Evolutionary conservation across 805 yeast genomes (phyloP), one percentile per base, ranked within the genome.

Genomic region (Saccharomycopsis amapae): DNA sequence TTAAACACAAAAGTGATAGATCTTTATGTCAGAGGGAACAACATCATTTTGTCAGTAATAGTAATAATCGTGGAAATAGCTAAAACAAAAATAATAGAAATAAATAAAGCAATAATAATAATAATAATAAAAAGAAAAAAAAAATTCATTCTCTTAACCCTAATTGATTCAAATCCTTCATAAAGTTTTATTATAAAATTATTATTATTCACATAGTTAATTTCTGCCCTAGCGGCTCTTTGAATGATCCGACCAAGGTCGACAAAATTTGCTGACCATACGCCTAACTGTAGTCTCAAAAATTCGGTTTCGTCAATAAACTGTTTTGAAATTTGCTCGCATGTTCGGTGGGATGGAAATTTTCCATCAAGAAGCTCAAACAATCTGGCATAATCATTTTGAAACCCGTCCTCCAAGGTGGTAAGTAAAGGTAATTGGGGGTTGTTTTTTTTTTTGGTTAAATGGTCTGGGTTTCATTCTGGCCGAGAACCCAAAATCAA

Each of bases 81-180:
- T 15, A 18, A 46, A 37, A 4, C 24, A 3, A 28, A 24, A 12
- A 13, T 26, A 17, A 30, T 40, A 43, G 22, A 51, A 28, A 45
- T 18, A 19, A 22, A 15, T 12, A 43, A 23, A 28, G 41, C 43
- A 34, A 17, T 30, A n/a, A 44, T 19, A 30, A 33, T 31, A 35
- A 15, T 34, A 31, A 22, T 9, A 9, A 26, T 12, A 7, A 26
- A 9, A 9, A 26, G 7, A 9, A 26, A 9, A 12, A 9, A 26
- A 9, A 26, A 9, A 9, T 26, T 26, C 10, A 26, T 26, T 9
- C 7, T 9, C 7, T 7, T 9, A 26, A 26, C 7, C 30, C 12
- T 12, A 26, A 26, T 26, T 9, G 30, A 26, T 26, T 26, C 12
- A 12, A 12, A 26, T 26, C 30, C 10, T 26, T 26, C 7, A 26